Conservation (phyloP, 78 protist genomes). For the Paratrimastix pyriformis region DNA sequence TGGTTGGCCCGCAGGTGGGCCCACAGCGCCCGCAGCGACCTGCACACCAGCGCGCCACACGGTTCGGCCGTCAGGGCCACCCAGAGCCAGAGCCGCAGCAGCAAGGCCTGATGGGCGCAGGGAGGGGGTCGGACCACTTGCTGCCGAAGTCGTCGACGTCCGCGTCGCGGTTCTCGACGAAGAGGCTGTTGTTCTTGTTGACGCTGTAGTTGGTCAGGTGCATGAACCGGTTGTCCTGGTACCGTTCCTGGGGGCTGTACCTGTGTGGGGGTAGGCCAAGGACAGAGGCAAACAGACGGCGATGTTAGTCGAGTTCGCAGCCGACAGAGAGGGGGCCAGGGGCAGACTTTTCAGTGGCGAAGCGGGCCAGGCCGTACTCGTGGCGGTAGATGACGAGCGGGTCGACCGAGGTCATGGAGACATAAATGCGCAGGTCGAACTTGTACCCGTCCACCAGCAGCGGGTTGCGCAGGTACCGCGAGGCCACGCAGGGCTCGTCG, state of each 20-base stretch:
- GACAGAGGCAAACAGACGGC: neutral
- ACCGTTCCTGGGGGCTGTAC: neutral
- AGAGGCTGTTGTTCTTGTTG: conserved; percentile 7
- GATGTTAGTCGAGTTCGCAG: neutral
- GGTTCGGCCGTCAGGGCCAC: too few species aligned
- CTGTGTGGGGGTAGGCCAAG: neutral
- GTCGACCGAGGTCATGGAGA: neutral
- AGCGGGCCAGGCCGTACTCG: conserved; percentile 18
- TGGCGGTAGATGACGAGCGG: conserved; percentile 25
- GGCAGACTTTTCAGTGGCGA: conserved; percentile 18
- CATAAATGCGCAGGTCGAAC: conserved; percentile 28
- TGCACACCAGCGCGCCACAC: too few species aligned
- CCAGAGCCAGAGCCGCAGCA: too few species aligned
- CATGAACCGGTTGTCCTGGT: neutral
- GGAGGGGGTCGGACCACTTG: conserved; percentile 33
- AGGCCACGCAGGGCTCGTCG: neutral
- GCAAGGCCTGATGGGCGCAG: neutral
- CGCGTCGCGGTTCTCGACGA: neutral
- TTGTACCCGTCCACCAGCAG: conserved; percentile 21
- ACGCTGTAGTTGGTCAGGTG: conserved; percentile 21
- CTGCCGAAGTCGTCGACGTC: conserved; percentile 15
- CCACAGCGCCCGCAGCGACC: neutral
- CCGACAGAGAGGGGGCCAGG: neutral
- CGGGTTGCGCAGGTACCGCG: conserved; percentile 6
- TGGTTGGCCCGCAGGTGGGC: neutral